Evolutionary conservation across 345 rosid species (phyloP).

Genomic region (Moringa oleifera): DNA sequence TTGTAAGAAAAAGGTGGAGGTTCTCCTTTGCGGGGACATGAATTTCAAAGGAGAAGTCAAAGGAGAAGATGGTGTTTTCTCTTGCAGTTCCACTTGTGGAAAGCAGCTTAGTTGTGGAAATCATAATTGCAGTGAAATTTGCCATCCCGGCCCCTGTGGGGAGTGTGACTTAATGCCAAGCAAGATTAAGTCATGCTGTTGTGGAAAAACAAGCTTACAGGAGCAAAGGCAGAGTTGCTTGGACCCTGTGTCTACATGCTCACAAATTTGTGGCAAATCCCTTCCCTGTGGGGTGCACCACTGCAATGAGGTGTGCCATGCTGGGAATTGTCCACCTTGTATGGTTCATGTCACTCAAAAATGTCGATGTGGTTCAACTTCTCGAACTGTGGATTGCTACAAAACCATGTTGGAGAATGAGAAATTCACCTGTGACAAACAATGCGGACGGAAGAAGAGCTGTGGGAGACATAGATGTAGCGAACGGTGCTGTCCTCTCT

Average conservation of each 20-base stretch:
- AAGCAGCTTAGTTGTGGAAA: conserved; percentile 62
- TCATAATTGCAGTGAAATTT: conserved; percentile 55
- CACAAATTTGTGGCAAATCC: conserved; percentile 51
- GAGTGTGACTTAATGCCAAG: conserved; percentile 66
- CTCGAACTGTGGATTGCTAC: conserved; percentile 69
- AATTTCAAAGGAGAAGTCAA: conserved; percentile 71
- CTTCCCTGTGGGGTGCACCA: conserved; percentile 69
- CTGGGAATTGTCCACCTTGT: conserved; percentile 86
- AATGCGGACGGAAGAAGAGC: conserved; percentile 79
- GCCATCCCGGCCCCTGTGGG: conserved; percentile 89
- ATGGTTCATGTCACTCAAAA: conserved; percentile 56
- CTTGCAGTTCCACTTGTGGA: conserved; percentile 61
- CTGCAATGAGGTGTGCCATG: conserved; percentile 74
- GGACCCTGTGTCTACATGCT: conserved; percentile 81
- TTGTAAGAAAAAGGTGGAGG: conserved; percentile 72
- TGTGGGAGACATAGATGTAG: conserved; percentile 95
- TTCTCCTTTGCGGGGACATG: conserved; percentile 77
- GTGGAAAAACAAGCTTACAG: conserved; percentile 72
- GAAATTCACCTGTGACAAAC: conserved; percentile 63
- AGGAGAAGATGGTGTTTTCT: conserved; percentile 68
- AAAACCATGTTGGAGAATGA: conserved; percentile 45
- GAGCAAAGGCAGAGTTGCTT: conserved; percentile 74
- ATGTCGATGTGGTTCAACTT: conserved; percentile 76
- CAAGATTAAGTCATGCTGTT: conserved; percentile 62
- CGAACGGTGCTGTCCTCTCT: conserved; percentile 89